These are phyloP conservation scores for Polytolypa hystricis DNA, from an alignment of 2,329 filamentous ascomycete genomes.

Conservation along the genomic window DNA sequence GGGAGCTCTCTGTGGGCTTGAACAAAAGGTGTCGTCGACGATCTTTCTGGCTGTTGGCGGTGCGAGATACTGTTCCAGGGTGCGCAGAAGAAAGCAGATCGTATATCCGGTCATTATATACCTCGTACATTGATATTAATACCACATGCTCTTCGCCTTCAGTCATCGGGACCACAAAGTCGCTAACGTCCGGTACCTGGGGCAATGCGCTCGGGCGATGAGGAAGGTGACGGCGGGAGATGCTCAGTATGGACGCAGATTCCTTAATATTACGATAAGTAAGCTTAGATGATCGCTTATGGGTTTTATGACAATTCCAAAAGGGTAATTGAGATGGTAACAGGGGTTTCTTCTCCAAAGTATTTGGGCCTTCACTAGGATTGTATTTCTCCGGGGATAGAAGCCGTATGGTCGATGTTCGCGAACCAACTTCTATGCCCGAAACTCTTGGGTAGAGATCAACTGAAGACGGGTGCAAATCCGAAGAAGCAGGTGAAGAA, in stretches of 20 bases:
- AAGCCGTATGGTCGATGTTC: conserved; percentile 9
- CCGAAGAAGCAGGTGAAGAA: conserved; percentile 13
- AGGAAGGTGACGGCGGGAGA: conserved; percentile 48
- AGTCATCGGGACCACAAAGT: conserved; percentile 56
- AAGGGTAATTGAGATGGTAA: conserved; percentile 17
- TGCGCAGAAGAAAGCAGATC: conserved; percentile 59
- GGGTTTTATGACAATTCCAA: conserved; percentile 16
- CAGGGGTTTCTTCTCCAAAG: conserved; percentile 3
- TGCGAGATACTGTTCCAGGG: conserved; percentile 27
- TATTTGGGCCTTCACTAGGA: neutral
- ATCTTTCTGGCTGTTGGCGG: conserved; percentile 44
- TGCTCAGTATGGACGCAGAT: conserved; percentile 44
- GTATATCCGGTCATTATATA: conserved; percentile 97
- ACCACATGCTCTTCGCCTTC: conserved; percentile 70
- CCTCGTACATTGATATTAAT: conserved; percentile 94
- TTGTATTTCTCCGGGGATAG: conserved; percentile 1
- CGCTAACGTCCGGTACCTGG: conserved; percentile 61
- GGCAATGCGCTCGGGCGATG: conserved; percentile 62
- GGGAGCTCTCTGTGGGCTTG: conserved; percentile 79
- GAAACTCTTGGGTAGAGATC: conserved; percentile 12
- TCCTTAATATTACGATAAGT: conserved; percentile 39
- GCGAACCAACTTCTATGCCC: conserved; percentile 7
- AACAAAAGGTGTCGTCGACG: conserved; percentile 76
- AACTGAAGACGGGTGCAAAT: conserved; percentile 10
- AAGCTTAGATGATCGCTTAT: conserved; percentile 27